These are phyloP conservation scores for Russula sp. DNA, from an alignment of 768 basidiomycete species.

Conservation along the genomic window DNA sequence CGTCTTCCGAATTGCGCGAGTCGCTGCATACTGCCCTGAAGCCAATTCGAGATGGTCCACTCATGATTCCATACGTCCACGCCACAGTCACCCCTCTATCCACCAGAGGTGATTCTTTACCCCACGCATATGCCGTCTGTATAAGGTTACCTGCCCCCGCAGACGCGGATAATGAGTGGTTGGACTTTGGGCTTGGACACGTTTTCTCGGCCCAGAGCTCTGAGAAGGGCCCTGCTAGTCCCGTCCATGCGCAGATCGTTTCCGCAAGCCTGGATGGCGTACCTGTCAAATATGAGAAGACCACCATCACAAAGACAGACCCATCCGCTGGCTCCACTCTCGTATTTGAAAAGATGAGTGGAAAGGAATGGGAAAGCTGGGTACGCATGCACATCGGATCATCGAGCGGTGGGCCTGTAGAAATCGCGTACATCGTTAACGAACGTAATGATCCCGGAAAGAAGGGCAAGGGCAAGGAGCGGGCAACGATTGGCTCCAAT, in stretches of 20 bases:
- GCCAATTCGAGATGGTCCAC: constrained; percentile 45
- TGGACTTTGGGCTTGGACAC: constrained; percentile 67
- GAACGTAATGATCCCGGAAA: constrained; percentile 21
- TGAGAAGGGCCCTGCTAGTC: constrained; percentile 22
- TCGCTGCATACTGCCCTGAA: constrained; percentile 27
- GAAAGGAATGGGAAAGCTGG: constrained; percentile 59
- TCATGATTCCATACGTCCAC: constrained; percentile 54
- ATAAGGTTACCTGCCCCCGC: constrained; percentile 48
- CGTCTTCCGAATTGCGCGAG: constrained; percentile 25
- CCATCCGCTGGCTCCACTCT: constrained; percentile 30
- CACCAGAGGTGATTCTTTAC: constrained; percentile 22
- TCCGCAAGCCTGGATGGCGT: constrained; percentile 59
- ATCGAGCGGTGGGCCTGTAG: constrained; percentile 44
- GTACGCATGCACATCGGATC: constrained; percentile 51
- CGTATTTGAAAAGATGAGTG: constrained; percentile 46
- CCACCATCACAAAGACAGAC: constrained; percentile 33
- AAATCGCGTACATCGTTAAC: constrained; percentile 58
- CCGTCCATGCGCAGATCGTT: constrained; percentile 46
- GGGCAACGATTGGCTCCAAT: constrained; percentile 22
- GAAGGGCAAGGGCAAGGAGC: constrained; percentile 32
- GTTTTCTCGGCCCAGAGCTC: constrained; percentile 25
- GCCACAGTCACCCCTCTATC: constrained; percentile 48
- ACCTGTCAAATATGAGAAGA: constrained; percentile 53
- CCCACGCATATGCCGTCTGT: constrained; percentile 53
- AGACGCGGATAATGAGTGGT: constrained; percentile 57